Conservation (phyloP, 2,329 filamentous ascomycete species). For the Botryotinia narcissicola region DNA sequence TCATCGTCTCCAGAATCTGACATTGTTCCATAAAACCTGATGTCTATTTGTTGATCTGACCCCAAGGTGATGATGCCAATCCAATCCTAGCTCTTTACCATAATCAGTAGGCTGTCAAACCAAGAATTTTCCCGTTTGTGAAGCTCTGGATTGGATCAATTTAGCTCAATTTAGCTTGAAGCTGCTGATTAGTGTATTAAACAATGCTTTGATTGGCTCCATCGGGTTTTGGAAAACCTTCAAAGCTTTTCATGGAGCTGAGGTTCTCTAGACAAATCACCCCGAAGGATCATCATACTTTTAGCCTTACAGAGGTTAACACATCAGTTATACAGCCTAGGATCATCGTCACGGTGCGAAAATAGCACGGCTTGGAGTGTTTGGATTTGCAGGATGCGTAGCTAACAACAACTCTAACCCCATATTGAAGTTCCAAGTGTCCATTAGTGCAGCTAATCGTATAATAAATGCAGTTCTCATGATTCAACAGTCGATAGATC, state of each 20-base stretch:
- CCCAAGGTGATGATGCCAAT: neutral
- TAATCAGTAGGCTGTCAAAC: neutral
- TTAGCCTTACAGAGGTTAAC: neutral
- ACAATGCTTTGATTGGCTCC: neutral
- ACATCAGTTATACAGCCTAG: neutral
- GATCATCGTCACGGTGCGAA: neutral
- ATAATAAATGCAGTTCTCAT: neutral
- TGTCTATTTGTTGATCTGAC: neutral
- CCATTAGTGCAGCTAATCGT: neutral
- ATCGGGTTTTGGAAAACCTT: neutral
- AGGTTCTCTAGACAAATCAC: neutral
- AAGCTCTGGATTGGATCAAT: neutral
- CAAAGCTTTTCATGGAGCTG: neutral
- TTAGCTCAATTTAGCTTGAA: neutral
- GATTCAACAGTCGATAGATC: neutral
- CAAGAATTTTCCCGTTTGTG: neutral
- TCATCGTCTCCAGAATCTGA: neutral
- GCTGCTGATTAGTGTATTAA: neutral
- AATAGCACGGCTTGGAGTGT: neutral
- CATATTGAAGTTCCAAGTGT: neutral
- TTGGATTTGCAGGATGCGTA: neutral
- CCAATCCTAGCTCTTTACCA: neutral
- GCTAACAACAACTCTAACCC: neutral
- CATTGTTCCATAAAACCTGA: neutral
- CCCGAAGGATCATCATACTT: neutral